Base-by-base conservation (phyloP, 2,329 filamentous ascomycete species). In the Cladosporium sp. region DNA sequence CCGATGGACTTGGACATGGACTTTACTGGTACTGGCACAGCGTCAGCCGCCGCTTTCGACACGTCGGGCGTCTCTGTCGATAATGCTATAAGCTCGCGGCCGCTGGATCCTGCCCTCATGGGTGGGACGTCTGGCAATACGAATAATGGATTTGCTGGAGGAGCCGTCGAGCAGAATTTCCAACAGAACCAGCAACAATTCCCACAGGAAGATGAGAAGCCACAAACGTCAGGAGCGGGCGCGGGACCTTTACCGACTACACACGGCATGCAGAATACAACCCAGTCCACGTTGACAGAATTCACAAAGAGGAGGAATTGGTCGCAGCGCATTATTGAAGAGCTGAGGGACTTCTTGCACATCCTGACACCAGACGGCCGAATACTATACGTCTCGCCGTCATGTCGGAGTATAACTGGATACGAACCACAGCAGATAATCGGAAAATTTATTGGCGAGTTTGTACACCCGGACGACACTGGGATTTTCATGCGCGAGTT, bases 281-380 rank as follows among this genome's bases (percentile, higher is more conserved):
- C 77, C 62, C 79, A 76, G 49, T 88, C 84, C 77, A 88, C 85
- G 8, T 76, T 88, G 70, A 88, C 86, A 69, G 85, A 89, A 74
- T 89, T 89, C 72, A 89, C 85, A 18, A 88, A 88, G 76, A 80
- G 87, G 66, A 80, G 85, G 67, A 89, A 95, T 75, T 97, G 94
- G 94, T 90, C 92, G 18, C 91, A 93, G 76, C 90, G 91, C 70
- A 89, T 97, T 14, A 86, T 97, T 28, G 91, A 96, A 77, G 93
- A 97, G 81, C 83, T 98, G 71, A 91, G 90, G 75, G 94, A 97
- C 78, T 87, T 97, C 71, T 80, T 97, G 64, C 89, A 96, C 75
- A 93, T 98, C 66, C 85, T 98, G 61, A 93, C 92, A 56, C 87
- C 91, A 28, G 89, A 95, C 72, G 92, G 93, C 44, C 88, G 90